Percentiles rank a stretch among this genome's conserved stretches.
Conservation (phyloP, 2,329 filamentous ascomycete species). For the Escovopsis sp. region DNA sequence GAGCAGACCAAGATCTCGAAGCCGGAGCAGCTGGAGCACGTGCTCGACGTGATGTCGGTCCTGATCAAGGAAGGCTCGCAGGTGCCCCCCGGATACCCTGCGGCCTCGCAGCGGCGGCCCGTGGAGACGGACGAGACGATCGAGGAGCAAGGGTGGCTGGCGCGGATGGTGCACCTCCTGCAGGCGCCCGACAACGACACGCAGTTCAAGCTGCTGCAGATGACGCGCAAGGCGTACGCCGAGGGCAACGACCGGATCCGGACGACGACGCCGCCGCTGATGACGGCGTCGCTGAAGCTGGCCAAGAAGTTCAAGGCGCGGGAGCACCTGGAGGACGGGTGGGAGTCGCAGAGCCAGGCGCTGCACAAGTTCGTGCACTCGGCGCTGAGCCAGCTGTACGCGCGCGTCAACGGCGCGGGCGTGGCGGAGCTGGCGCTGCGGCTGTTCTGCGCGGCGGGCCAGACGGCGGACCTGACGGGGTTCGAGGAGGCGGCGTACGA, state of each 20-base stretch:
- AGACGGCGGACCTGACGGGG: constrained; percentile 78
- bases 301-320: constrained; percentile 77
- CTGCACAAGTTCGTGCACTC: constrained; percentile 95
- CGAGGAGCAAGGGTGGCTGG: constrained; percentile 95
- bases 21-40: constrained; percentile 67
- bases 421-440: constrained; percentile 79
- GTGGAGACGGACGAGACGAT: constrained; percentile 91
- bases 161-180: constrained; percentile 79
- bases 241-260: constrained; percentile 93
- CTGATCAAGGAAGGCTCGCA: constrained; percentile 88
- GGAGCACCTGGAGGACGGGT: constrained; percentile 63
- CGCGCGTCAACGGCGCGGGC: constrained; percentile 60
- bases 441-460: constrained; percentile 80
- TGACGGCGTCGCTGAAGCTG: constrained; percentile 80
- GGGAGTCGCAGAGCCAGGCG: constrained; percentile 51
- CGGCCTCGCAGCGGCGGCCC: constrained; percentile 58
- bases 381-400: constrained; percentile 71
- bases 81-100: constrained; percentile 67
- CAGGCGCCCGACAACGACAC: constrained; percentile 75
- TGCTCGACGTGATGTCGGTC: constrained; percentile 76
- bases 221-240: constrained; percentile 68
- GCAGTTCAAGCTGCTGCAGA: constrained; percentile 85
- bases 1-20: constrained; percentile 70
- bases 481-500: constrained; percentile 97
- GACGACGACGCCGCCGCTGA: constrained; percentile 83